Conservation (phyloP, 371 early-diverging fungal genomes). For the Lichtheimia hyalospora region DNA sequence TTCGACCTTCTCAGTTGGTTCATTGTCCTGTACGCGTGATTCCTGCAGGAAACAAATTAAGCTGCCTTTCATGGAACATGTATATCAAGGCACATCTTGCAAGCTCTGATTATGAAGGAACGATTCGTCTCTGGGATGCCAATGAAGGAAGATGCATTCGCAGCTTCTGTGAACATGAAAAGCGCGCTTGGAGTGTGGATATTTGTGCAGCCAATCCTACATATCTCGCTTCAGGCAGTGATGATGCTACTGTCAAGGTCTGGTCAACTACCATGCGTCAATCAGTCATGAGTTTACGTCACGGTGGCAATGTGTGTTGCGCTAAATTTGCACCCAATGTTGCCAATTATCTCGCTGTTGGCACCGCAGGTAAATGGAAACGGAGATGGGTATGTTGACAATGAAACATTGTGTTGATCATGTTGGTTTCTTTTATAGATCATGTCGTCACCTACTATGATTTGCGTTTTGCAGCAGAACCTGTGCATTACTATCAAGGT, state of each 20-base stretch:
- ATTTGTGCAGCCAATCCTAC: conserved; percentile 76
- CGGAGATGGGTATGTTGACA: not conserved
- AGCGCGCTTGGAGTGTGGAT: conserved; percentile 91
- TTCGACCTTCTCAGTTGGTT: conserved; percentile 21
- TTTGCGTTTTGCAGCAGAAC: conserved; percentile 65
- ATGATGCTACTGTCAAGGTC: conserved; percentile 87
- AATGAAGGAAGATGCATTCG: conserved; percentile 58
- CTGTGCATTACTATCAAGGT: conserved; percentile 73
- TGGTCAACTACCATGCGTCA: conserved; percentile 75
- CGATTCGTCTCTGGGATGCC: conserved; percentile 85
- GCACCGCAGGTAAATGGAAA: conserved; percentile 69
- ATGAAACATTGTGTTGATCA: not conserved
- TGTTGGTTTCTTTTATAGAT: conserved; percentile 54
- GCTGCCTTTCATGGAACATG: conserved; percentile 89
- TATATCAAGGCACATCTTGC: conserved; percentile 79
- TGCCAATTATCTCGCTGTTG: conserved; percentile 78
- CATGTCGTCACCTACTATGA: conserved; percentile 90
- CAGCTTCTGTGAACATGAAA: conserved; percentile 83
- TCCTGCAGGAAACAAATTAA: conserved; percentile 59
- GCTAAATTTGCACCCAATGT: conserved; percentile 85
- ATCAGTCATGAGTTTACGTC: conserved; percentile 76
- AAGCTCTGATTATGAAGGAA: conserved; percentile 89
- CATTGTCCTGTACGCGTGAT: conserved; percentile 73
- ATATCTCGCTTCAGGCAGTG: conserved; percentile 83
- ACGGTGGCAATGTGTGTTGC: conserved; percentile 88